Conservation (phyloP, 2,329 filamentous ascomycete genomes). For the Colletotrichum caudatum region DNA sequence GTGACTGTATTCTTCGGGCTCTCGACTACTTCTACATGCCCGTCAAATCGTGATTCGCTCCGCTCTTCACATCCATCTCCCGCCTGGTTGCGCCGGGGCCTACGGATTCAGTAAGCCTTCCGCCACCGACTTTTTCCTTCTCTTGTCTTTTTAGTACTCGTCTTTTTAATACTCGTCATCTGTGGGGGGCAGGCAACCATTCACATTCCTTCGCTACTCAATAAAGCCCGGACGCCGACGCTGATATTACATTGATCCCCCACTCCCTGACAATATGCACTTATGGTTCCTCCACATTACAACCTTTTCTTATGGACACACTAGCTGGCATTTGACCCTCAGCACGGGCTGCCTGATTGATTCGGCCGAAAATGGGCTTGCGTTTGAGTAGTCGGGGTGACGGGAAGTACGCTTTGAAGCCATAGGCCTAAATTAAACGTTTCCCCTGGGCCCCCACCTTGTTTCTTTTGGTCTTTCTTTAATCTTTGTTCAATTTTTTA, state of each 20-base stretch:
- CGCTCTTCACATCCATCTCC: conserved; percentile 28
- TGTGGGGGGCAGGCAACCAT: conserved; percentile 19
- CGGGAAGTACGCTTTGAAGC: conserved; percentile 19
- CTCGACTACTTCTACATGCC: conserved; percentile 22
- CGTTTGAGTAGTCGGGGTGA: not conserved
- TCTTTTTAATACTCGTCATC: conserved; percentile 4
- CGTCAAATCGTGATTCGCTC: conserved; percentile 35
- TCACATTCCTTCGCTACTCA: conserved; percentile 30
- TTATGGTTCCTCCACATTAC: conserved; percentile 28
- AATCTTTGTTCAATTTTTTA: conserved; percentile 13
- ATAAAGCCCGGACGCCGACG: conserved; percentile 42
- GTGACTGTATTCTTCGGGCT: conserved; percentile 37
- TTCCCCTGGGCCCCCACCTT: not conserved
- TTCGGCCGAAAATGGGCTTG: conserved; percentile 24
- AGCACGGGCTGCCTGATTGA: conserved; percentile 1
- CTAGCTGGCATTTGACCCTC: conserved; percentile 5
- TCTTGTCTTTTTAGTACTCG: not conserved
- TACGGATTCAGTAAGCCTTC: conserved; percentile 6
- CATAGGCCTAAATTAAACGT: not conserved
- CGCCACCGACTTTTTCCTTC: not conserved
- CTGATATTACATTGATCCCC: conserved; percentile 34
- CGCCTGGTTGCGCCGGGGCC: conserved; percentile 6
- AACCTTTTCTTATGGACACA: conserved; percentile 13
- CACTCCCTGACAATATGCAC: conserved; percentile 18
- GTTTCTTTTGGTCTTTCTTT: not conserved